Base-by-base conservation (phyloP, 345 rosid species). In the Citrus mangshanensis region DNA sequence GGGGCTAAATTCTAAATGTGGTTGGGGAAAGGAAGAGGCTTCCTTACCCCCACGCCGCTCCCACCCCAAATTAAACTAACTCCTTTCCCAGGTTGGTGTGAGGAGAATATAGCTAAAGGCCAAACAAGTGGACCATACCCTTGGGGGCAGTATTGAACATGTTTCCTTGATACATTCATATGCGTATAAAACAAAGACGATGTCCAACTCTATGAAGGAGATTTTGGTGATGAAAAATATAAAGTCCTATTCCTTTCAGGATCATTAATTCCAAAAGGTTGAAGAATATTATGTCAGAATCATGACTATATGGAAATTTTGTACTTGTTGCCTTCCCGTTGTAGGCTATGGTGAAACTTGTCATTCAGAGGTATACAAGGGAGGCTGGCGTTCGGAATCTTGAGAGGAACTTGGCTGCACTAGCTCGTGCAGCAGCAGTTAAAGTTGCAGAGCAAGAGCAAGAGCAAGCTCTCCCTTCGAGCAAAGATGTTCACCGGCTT, bases 371-470 rank as follows among this genome's bases (percentile, higher is more conserved):
- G 80, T 96, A 96, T 88, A 96, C 99, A 78, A 91, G 98, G 80
- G 99, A 96, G 87, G 98, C 99, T 21, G 99, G 98, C 37, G 98
- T 96, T 68, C 88, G 99, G 67, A 92, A 84, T 83, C 84, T 96
- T 79, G 98, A 94, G 86, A 91, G 99, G 78, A 92, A 89, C 77
- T 83, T 96, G 87, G 97, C 98, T 85, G 97, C 99, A 68, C 78
- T 96, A 82, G 98, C 99, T 81, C 95, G 98, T 80, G 98, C 98
- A 79, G 98, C 98, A 65, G 99, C 98, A 70, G 97, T 96, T 62
- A 93, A 84, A 88, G 93, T 94, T 67, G 97, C 93, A 28, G 98
- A 94, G 81, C 92, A 89, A 78, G 98, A 94, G 81, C 92, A 89
- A 78, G 97, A 91, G 81, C 93, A 96, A 81, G 86, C 89, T 78